Conservation (phyloP, 139 green algal species). For the Chara braunii region DNA sequence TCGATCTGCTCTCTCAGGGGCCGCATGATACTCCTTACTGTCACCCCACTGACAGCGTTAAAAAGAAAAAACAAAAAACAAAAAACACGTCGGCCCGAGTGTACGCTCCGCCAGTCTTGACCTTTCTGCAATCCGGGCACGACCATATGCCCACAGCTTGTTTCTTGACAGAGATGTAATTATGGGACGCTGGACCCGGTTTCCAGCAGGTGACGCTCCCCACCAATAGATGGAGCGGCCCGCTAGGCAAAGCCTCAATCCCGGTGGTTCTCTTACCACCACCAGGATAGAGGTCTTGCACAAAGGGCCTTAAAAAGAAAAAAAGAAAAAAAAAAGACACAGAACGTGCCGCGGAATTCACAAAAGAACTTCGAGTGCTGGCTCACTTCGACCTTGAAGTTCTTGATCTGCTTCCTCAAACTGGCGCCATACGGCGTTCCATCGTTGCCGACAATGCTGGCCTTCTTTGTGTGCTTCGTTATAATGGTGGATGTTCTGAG, state of each 20-base stretch:
- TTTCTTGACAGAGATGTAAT: conserved; percentile 82
- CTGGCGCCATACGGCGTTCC: conserved; percentile 94
- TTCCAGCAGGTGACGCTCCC: no score
- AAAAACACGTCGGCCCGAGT: no score
- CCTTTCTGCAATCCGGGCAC: conserved; percentile 92
- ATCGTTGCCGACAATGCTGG: conserved; percentile 98
- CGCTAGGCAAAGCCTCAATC: no score
- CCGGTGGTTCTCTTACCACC: no score
- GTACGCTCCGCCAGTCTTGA: conserved; percentile 87
- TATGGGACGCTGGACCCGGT: no score
- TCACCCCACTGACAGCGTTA: conserved; percentile 81
- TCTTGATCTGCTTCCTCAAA: conserved; percentile 98
- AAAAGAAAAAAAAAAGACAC: no score
- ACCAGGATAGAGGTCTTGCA: no score
- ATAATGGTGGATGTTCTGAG: no score
- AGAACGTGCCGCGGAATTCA: conserved; percentile 97
- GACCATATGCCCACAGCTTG: conserved; percentile 93
- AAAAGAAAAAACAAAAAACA: no score
- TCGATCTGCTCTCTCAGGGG: conserved; percentile 89
- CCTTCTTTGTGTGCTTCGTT: conserved; percentile 99
- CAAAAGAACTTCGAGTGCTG: conserved; percentile 99
- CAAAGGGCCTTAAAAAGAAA: no score
- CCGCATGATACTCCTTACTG: conserved; percentile 92
- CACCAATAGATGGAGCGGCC: no score
- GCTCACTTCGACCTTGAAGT: conserved; percentile 97